Base-by-base conservation (phyloP, 2,329 filamentous ascomycete species). In the Exophiala bonariae region DNA sequence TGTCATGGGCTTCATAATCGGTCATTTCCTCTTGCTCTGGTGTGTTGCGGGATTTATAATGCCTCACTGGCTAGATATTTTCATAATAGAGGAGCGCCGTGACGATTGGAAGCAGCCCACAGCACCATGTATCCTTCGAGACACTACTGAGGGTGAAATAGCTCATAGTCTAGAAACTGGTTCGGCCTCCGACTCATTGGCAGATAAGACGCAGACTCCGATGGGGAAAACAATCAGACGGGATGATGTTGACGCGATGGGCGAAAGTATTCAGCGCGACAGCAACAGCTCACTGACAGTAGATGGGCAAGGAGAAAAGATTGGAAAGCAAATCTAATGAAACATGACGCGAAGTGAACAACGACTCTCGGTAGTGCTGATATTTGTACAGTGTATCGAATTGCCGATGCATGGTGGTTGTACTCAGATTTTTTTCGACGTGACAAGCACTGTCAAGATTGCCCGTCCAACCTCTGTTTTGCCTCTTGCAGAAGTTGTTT, bases 51-150 rank as follows among this genome's bases (percentile, higher is more conserved):
- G 77, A 4, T 71, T 79, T 32, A 63, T 80, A 4, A 59, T 78
- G 22, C 79, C 79, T 2, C 67, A 75, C 8, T 82, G 78, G 63
- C 80, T 76, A 54, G 69, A 79, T 54, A 62, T 72, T 3, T 71
- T 82, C 26, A 73, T 82, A 26, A 78, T 78, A 1, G 56, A 66
- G 0, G 56, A 67, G 2, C 70, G 78, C 1, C 65, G 69, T 1
- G 62, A 62, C 6, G 77, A 81, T n/a, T 22, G 40, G 28, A 43
- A 33, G 28, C 35, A 37, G 35, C 35, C 35, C 4, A 18, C 19
- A 22, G 35, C 35, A 20, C 35, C 35, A 37, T 37, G 35, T 19
- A 4, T 37, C 35, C n/a, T 37, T 9, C 9, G 35, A 37, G 35
- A 37, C n/a, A 37, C 35, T 17, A 37, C 35, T 13, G 35, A 37